phyloP scores from a whole-genome alignment of 1,284 basidiomycete genomes.

The Thecaphora thlaspeos region DNA sequence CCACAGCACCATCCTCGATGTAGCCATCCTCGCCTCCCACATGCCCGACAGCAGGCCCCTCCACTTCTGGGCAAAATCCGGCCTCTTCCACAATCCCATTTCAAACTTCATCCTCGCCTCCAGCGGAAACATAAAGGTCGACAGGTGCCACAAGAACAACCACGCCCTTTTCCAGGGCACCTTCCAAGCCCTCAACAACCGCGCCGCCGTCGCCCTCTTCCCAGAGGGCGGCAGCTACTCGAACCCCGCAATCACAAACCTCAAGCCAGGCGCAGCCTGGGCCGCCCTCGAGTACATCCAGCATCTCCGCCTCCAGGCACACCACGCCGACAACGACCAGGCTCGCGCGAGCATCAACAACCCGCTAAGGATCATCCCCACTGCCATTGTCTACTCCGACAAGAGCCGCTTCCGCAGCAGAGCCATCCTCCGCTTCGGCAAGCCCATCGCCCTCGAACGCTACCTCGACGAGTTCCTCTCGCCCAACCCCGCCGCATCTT shows the following conservation, averaged over 20 bases:
- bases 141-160: slow-evolving; percentile 85
- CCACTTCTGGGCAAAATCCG: slow-evolving; percentile 85
- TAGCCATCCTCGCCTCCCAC: slow-evolving; percentile 61
- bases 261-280: slow-evolving; percentile 96
- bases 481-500: too few relatives aligned
- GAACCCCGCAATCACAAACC: slow-evolving; percentile 83
- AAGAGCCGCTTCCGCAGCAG: slow-evolving; percentile 87
- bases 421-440: slow-evolving; percentile 68
- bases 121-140: slow-evolving; percentile 92
- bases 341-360: neutral
- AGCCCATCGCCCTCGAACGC: slow-evolving; percentile 72
- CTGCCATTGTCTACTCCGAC: slow-evolving; percentile 87
- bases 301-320: slow-evolving; percentile 48
- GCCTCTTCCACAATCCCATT: slow-evolving; percentile 68
- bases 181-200: slow-evolving; percentile 75
- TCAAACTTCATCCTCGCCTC: slow-evolving; percentile 74
- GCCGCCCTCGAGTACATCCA: slow-evolving; percentile 79
- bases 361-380: slow-evolving; percentile 72
- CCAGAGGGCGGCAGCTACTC: slow-evolving; percentile 79
- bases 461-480: slow-evolving; percentile 75
- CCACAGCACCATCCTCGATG: slow-evolving; percentile 62
- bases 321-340: neutral
- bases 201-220: slow-evolving; percentile 83
- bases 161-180: slow-evolving; percentile 85
- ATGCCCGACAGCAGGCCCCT: slow-evolving; percentile 76